phyloP scores from a whole-genome alignment of 768 basidiomycete genomes.

The Hericium alpestre region DNA sequence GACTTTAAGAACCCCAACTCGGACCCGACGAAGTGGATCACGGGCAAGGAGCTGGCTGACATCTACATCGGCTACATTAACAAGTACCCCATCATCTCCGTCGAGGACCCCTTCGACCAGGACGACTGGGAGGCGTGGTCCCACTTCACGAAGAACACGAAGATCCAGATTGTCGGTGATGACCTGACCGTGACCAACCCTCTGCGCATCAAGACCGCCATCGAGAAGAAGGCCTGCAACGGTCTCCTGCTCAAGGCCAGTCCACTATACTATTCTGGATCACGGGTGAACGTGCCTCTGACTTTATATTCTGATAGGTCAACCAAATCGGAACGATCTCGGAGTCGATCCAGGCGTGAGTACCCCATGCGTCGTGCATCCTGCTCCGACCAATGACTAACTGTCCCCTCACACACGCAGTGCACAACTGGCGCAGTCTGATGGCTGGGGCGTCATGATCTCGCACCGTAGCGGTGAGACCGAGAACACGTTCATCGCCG shows the following conservation, averaged over 20 bases:
- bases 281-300: not conserved
- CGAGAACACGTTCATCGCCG: conserved; percentile 93
- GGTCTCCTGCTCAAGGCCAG: conserved; percentile 88
- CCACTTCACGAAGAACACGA: conserved; percentile 71
- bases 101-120: conserved; percentile 99
- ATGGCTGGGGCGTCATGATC: conserved; percentile 99
- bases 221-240: conserved; percentile 99
- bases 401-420: conserved; percentile 27
- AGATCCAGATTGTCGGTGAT: conserved; percentile 89
- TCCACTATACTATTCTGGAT: not conserved
- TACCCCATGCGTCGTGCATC: conserved; percentile 12
- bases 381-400: not conserved
- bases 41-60: conserved; percentile 85
- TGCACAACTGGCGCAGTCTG: conserved; percentile 90
- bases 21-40: conserved; percentile 92
- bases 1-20: conserved; percentile 99
- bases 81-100: conserved; percentile 92
- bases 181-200: conserved; percentile 99
- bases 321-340: conserved; percentile 99
- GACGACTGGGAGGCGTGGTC: conserved; percentile 99
- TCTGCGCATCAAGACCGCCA: conserved; percentile 92
- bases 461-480: conserved; percentile 99
- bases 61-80: conserved; percentile 78
- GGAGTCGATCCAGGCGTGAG: conserved; percentile 96
- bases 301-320: conserved; percentile 34